These are phyloP conservation scores for Colletotrichum sp. DNA, from an alignment of 2,329 filamentous ascomycete species.

Conservation along the genomic window DNA sequence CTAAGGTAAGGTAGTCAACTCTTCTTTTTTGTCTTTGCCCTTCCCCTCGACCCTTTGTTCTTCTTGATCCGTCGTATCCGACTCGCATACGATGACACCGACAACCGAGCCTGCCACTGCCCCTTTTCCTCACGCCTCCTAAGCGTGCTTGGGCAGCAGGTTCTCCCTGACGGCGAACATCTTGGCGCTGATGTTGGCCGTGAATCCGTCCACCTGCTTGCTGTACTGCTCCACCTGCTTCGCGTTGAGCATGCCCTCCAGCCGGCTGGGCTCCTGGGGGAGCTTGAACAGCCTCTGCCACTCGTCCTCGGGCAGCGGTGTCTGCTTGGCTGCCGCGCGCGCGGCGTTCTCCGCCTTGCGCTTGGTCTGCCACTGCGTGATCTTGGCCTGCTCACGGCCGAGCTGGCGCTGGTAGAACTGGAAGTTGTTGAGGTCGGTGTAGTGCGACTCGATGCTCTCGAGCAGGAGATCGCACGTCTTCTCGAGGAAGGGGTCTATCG, in stretches of 20 bases:
- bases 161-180: constrained; percentile 93
- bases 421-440: constrained; percentile 99
- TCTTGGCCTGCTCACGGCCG: constrained; percentile 93
- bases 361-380: constrained; percentile 95
- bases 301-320: constrained; percentile 91
- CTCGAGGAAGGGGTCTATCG: constrained; percentile 96
- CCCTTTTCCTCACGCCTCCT: background rate
- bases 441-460: constrained; percentile 96
- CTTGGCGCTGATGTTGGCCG: constrained; percentile 88
- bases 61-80: background rate
- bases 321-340: constrained; percentile 84
- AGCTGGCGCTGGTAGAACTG: constrained; percentile 95
- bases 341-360: constrained; percentile 94
- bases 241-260: constrained; percentile 94
- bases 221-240: constrained; percentile 98
- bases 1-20: constrained; percentile 13
- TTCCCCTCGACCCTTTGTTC: constrained; percentile 2
- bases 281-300: constrained; percentile 99
- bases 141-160: constrained; percentile 58
- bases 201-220: constrained; percentile 95
- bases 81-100: background rate
- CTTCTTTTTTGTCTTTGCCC: constrained; percentile 1
- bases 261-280: constrained; percentile 87
- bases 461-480: constrained; percentile 97
- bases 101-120: background rate